Conservation (phyloP, 495 filamentous ascomycete genomes). For the Aspergillus taichungensis region DNA sequence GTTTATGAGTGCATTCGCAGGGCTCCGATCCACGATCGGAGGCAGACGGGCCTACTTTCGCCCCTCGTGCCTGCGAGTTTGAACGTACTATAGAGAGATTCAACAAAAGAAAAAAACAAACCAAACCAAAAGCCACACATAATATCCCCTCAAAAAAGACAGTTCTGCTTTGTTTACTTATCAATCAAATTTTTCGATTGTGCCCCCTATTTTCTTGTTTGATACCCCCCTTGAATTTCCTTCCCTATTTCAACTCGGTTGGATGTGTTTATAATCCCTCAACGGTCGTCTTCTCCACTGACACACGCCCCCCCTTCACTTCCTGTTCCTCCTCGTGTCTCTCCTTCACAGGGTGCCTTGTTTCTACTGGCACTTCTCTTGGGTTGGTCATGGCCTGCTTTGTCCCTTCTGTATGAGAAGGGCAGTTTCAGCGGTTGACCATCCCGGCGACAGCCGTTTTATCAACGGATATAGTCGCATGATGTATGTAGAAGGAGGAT, state of each 20-base stretch:
- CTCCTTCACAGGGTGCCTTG: no score
- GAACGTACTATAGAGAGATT: slow-evolving; percentile 4
- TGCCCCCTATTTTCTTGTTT: slow-evolving; percentile 3
- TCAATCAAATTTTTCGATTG: background rate
- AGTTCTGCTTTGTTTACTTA: background rate
- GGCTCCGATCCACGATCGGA: background rate
- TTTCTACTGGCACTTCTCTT: no score
- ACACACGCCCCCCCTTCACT: no score
- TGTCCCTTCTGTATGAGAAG: no score
- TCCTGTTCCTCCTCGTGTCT: no score
- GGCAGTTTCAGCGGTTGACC: no score
- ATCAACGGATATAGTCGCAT: no score
- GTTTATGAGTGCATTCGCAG: background rate
- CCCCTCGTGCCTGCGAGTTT: slow-evolving; percentile 10
- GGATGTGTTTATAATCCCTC: background rate
- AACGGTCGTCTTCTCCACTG: no score
- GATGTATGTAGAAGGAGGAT: no score
- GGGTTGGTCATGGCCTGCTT: no score
- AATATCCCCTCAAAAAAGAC: background rate
- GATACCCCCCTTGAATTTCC: slow-evolving; percentile 8
- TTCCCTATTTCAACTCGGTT: slow-evolving; percentile 1
- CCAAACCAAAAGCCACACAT: slow-evolving; percentile 5
- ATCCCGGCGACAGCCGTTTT: no score
- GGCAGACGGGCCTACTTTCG: slow-evolving; percentile 15
- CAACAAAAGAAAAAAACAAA: slow-evolving; percentile 6